Conservation (phyloP, 306 rosid genomes). For the Ochetophila trinervis region DNA sequence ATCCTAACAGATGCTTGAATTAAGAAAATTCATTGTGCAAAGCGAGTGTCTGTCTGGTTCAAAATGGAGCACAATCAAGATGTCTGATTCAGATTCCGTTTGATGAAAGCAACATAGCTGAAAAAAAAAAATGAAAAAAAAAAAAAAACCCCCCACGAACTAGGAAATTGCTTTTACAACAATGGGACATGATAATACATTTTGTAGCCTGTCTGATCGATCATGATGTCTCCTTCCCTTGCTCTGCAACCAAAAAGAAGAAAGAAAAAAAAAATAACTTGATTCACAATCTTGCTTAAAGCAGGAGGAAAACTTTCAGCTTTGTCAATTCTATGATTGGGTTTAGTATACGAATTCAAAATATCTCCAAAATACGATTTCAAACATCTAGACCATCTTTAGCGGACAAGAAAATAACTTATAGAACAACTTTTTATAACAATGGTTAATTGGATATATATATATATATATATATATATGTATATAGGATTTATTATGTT, state of each 20-base stretch:
- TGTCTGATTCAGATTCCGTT: slow-evolving; percentile 11
- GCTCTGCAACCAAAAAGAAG: background rate
- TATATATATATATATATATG: too few relatives aligned
- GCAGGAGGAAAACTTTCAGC: background rate
- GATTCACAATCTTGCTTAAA: background rate
- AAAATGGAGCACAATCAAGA: slow-evolving; percentile 8
- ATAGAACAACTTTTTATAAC: too few relatives aligned
- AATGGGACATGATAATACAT: background rate
- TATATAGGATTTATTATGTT: too few relatives aligned
- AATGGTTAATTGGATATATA: too few relatives aligned
- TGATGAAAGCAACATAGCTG: slow-evolving; percentile 38
- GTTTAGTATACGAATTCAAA: background rate
- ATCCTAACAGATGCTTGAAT: background rate
- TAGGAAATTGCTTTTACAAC: background rate
- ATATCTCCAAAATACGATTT: too few relatives aligned
- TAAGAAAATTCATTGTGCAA: background rate
- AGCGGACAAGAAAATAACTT: too few relatives aligned
- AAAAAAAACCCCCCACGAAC: background rate
- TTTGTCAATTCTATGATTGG: background rate
- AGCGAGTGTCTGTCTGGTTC: background rate
- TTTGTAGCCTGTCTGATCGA: background rate
- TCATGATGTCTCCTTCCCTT: background rate
- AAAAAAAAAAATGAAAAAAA: too few relatives aligned
- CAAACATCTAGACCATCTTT: too few relatives aligned
- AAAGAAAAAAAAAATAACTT: background rate